Evolutionary conservation across 2,329 filamentous ascomycete genomes (phyloP).

Genomic region (Cercospora citrullina): DNA sequence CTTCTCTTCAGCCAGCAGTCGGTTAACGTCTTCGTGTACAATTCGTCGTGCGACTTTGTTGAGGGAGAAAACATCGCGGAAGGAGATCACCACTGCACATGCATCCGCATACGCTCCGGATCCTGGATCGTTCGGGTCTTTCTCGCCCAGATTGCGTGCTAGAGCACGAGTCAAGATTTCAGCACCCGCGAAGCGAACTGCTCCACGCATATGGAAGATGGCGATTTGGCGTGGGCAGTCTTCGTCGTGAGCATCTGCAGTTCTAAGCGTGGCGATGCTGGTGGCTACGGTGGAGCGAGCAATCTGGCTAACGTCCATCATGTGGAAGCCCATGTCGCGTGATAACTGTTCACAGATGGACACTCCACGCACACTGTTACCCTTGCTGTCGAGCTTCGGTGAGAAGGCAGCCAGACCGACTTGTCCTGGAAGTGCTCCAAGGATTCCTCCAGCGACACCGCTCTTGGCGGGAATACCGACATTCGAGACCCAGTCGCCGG

Average conservation of each 20-base stretch:
- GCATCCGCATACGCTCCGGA: constrained; percentile 28
- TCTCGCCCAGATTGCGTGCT: constrained; percentile 22
- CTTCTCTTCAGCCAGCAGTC: constrained; percentile 20
- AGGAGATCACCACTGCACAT: constrained; percentile 30
- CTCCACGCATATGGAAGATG: constrained; percentile 30
- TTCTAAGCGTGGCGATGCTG: constrained; percentile 20
- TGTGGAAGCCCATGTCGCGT: constrained; percentile 30
- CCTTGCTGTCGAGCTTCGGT: constrained; percentile 28
- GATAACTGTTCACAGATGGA: constrained; percentile 28
- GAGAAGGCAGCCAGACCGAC: constrained; percentile 30
- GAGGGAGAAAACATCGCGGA: constrained; percentile 30
- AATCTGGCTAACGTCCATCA: constrained; percentile 32
- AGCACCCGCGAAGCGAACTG: constrained; percentile 28
- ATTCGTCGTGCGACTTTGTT: constrained; percentile 28
- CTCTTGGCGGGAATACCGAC: constrained; percentile 46
- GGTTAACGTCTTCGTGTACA: constrained; percentile 26
- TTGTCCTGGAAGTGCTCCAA: constrained; percentile 29
- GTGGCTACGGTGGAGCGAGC: constrained; percentile 29
- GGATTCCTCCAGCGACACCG: constrained; percentile 33
- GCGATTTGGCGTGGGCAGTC: constrained; percentile 20
- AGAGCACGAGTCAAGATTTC: constrained; percentile 29
- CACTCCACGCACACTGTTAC: constrained; percentile 31
- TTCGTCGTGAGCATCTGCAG: constrained; percentile 15
- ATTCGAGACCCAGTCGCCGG: constrained; percentile 44
- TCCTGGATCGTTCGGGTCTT: constrained; percentile 22